Evolutionary conservation across 495 filamentous ascomycete genomes (phyloP).

Genomic region (Platismatia glauca): DNA sequence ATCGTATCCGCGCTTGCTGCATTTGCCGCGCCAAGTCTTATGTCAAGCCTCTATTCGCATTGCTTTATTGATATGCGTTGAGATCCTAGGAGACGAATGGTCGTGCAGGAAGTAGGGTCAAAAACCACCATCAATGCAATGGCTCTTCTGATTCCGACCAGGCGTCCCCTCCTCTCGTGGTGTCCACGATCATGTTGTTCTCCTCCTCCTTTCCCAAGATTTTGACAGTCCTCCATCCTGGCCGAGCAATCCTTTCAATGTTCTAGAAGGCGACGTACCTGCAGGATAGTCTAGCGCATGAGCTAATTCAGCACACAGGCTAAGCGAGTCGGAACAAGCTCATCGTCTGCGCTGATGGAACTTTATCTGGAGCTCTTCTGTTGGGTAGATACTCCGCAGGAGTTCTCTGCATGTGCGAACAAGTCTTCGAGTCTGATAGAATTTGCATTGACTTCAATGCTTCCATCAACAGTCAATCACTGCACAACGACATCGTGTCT

Average conservation of each 20-base stretch:
- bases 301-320: not conserved
- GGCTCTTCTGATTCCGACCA: not conserved
- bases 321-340: conserved; percentile 5
- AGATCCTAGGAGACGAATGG: too few species aligned
- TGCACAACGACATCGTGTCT: not conserved
- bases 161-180: not conserved
- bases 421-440: not conserved
- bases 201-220: not conserved
- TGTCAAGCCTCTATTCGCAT: too few species aligned
- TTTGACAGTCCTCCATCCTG: not conserved
- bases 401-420: not conserved
- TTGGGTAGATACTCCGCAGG: not conserved
- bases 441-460: not conserved
- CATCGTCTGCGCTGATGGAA: conserved; percentile 4
- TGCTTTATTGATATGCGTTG: too few species aligned
- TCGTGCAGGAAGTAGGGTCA: not conserved
- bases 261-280: conserved; percentile 2
- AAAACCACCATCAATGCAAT: not conserved
- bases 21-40: not conserved
- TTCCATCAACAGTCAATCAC: conserved; percentile 2
- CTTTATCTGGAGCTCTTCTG: conserved; percentile 2
- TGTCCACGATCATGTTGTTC: conserved; percentile 4
- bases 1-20: too few species aligned
- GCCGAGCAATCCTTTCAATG: not conserved
- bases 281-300: not conserved